Evolutionary conservation across 495 filamentous ascomycete species (phyloP).

Genomic region (Neurospora intermedia): DNA sequence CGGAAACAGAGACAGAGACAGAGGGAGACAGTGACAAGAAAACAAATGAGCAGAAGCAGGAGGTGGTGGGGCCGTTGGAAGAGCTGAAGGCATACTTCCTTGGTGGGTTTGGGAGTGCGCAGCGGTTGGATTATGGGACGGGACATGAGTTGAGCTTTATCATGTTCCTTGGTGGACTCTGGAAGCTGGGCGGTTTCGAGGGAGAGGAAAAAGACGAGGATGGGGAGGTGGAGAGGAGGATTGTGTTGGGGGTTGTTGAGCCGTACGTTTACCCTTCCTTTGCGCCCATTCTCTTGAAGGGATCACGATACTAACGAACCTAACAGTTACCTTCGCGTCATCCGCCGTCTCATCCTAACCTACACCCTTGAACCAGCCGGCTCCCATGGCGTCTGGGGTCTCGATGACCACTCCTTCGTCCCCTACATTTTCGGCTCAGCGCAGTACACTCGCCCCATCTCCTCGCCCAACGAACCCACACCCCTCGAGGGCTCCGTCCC

Average conservation of each 20-base stretch:
- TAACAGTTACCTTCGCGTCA: slow-evolving; percentile 63
- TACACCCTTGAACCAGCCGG: slow-evolving; percentile 96
- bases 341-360: slow-evolving; percentile 74
- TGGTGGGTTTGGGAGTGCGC: slow-evolving; percentile 77
- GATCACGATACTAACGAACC: background rate
- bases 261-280: slow-evolving; percentile 43
- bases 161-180: slow-evolving; percentile 79
- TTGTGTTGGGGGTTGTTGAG: slow-evolving; percentile 73
- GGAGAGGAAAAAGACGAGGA: slow-evolving; percentile 34
- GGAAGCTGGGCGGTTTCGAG: slow-evolving; percentile 77
- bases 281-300: background rate
- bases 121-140: slow-evolving; percentile 89
- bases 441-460: slow-evolving; percentile 69
- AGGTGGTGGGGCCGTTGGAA: slow-evolving; percentile 13
- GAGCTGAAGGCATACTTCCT: slow-evolving; percentile 76
- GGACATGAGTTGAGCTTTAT: slow-evolving; percentile 93
- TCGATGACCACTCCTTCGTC: slow-evolving; percentile 96
- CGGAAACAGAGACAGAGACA: background rate
- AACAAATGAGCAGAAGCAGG: background rate
- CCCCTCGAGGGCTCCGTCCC: slow-evolving; percentile 66
- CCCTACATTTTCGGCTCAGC: slow-evolving; percentile 94
- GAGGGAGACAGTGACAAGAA: background rate
- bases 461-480: slow-evolving; percentile 44
- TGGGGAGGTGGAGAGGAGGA: slow-evolving; percentile 50
- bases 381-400: slow-evolving; percentile 90